phyloP scores from a whole-genome alignment of 1,139 yeast species.

The Yamadazyma siamensis region DNA sequence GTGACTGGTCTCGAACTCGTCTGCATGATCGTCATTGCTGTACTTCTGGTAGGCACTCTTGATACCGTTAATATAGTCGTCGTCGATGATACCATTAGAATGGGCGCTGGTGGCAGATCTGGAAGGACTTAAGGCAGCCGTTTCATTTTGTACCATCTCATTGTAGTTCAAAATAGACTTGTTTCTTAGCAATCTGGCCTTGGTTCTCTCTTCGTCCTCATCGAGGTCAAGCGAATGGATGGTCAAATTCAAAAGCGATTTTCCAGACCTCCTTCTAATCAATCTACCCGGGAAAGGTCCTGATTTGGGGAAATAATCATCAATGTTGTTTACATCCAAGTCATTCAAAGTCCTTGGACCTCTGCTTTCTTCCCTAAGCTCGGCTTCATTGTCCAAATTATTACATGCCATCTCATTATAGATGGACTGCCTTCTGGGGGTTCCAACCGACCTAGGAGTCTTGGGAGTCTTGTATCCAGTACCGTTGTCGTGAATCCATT shows the following conservation, averaged over 20 bases:
- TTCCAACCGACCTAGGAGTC: conserved; percentile 48
- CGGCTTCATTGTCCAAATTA: conserved; percentile 4
- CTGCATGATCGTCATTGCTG: conserved; percentile 43
- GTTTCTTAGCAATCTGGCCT: conserved; percentile 15
- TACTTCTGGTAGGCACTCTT: conserved; percentile 51
- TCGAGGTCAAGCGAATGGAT: conserved; percentile 64
- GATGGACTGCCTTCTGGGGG: conserved; percentile 26
- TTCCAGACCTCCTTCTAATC: conserved; percentile 68
- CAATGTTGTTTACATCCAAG: conserved; percentile 34
- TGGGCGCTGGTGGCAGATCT: conserved; percentile 36
- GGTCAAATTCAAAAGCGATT: conserved; percentile 64
- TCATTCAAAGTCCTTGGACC: conserved; percentile 14
- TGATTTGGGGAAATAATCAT: conserved; percentile 36
- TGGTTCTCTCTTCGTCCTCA: conserved; percentile 49
- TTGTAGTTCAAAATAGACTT: conserved; percentile 16
- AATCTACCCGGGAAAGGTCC: conserved; percentile 56
- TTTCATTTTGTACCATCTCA: conserved; percentile 20
- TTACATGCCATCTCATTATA: conserved; percentile 18
- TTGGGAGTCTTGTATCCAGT: conserved; percentile 55
- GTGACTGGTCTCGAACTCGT: conserved; percentile 52
- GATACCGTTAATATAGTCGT: conserved; percentile 48
- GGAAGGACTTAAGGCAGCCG: conserved; percentile 25
- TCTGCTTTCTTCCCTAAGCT: conserved; percentile 2
- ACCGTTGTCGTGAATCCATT: conserved; percentile 92
- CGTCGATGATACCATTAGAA: conserved; percentile 29